phyloP scores from a whole-genome alignment of 805 yeast species.

The Scheffersomyces coipomensis region DNA sequence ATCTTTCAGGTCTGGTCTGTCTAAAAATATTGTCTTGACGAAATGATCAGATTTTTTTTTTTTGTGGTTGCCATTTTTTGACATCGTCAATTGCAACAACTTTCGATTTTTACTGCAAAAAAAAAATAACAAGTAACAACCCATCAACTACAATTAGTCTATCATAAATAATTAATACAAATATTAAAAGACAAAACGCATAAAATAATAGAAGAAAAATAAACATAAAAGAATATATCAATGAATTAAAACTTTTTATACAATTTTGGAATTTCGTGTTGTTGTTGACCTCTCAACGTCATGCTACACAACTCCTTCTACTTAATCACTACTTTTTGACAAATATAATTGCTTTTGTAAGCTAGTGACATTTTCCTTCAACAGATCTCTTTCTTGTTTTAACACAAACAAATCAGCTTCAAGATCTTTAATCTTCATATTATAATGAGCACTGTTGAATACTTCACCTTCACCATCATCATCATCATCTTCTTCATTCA shows the following conservation, averaged over 20 bases:
- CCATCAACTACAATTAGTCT: too few species aligned
- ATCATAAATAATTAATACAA: too few species aligned
- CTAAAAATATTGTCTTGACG: background rate
- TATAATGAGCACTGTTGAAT: constrained; percentile 54
- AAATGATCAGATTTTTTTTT: too few species aligned
- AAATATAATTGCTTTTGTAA: constrained; percentile 57
- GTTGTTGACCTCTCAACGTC: too few species aligned
- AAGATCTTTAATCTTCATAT: constrained; percentile 73
- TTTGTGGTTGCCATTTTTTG: background rate
- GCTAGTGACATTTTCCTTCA: constrained; percentile 57
- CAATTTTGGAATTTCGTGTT: too few species aligned
- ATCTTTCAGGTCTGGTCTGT: too few species aligned
- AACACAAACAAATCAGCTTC: constrained; percentile 81
- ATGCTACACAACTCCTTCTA: too few species aligned
- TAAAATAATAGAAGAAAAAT: too few species aligned
- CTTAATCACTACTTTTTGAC: constrained; percentile 9
- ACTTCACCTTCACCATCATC: constrained; percentile 26
- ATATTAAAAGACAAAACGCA: too few species aligned
- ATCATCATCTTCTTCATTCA: constrained; percentile 12
- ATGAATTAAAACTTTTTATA: too few species aligned
- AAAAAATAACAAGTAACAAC: too few species aligned
- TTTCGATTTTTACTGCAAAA: constrained; percentile 4
- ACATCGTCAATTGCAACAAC: constrained; percentile 1
- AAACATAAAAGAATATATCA: too few species aligned
- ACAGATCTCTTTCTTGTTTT: constrained; percentile 79